phyloP scores from a whole-genome alignment of 768 basidiomycete genomes.

The Hericium coralloides region DNA sequence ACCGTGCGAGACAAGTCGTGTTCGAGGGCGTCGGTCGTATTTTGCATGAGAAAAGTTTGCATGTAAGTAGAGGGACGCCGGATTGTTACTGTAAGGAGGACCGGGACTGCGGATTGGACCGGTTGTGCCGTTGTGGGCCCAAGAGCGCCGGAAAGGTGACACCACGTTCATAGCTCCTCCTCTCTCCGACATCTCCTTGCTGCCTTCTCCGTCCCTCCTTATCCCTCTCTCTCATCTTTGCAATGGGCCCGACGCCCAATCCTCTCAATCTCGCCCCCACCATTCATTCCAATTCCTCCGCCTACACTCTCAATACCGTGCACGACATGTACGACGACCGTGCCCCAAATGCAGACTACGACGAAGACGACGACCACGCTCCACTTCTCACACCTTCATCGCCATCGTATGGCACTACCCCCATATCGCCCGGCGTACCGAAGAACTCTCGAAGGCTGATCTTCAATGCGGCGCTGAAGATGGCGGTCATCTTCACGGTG shows the following conservation, averaged over 20 bases:
- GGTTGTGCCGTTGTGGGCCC: too few relatives aligned
- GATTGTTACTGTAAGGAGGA: neutral
- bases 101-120: neutral
- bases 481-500: conserved; percentile 66
- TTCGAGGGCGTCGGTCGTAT: too few relatives aligned
- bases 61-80: neutral
- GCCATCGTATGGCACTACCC: conserved; percentile 8
- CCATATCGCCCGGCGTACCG: conserved; percentile 24
- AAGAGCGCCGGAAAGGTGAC: neutral
- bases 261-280: neutral
- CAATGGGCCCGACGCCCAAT: neutral
- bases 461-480: conserved; percentile 76
- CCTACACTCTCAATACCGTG: conserved; percentile 62
- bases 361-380: conserved; percentile 8
- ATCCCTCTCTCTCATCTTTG: neutral
- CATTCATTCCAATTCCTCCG: conserved; percentile 30
- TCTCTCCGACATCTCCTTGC: neutral
- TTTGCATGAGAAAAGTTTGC: too few relatives aligned
- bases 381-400: conserved; percentile 31
- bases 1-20: too few relatives aligned
- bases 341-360: neutral
- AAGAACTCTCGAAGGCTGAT: conserved; percentile 47
- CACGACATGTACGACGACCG: conserved; percentile 22
- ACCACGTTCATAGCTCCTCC: neutral
- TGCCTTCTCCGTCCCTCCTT: neutral